Evolutionary conservation across 495 filamentous ascomycete species (phyloP).

Genomic region (Penicillium subrubescens): DNA sequence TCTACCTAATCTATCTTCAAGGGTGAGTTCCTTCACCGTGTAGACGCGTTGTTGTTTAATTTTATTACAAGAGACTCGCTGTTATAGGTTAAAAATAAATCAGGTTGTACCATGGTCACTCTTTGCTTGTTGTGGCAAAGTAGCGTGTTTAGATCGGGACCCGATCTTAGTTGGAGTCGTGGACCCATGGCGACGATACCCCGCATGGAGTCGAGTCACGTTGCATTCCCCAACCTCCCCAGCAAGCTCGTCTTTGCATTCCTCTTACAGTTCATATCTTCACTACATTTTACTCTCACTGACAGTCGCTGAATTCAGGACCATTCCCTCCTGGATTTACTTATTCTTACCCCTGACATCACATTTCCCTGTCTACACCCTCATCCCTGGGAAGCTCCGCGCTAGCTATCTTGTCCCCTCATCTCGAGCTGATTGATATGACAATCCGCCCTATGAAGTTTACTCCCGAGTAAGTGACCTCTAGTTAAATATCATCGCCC

Average conservation of each 20-base stretch:
- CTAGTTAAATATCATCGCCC: neutral
- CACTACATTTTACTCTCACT: neutral
- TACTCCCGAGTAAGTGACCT: constrained; percentile 61
- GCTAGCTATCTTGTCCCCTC: constrained; percentile 14
- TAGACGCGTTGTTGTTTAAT: too few species aligned
- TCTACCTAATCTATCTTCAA: too few species aligned
- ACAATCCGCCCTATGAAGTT: constrained; percentile 69
- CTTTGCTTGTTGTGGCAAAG: neutral
- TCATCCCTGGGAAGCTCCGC: neutral
- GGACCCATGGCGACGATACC: neutral
- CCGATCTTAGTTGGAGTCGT: neutral
- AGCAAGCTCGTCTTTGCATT: neutral
- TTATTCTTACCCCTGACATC: neutral
- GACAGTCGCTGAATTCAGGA: neutral
- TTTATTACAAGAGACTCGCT: too few species aligned
- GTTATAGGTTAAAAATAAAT: neutral
- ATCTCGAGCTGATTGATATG: constrained; percentile 46
- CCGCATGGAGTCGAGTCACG: constrained; percentile 17
- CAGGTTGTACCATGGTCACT: neutral
- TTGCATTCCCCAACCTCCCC: constrained; percentile 10
- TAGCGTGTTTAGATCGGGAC: neutral
- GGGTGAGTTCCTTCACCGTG: too few species aligned
- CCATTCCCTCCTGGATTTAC: neutral
- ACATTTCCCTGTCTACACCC: neutral
- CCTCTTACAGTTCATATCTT: neutral